Evolutionary conservation across 164 flowering plant genomes (phyloP).

Genomic region (Euptelea pleiosperma): DNA sequence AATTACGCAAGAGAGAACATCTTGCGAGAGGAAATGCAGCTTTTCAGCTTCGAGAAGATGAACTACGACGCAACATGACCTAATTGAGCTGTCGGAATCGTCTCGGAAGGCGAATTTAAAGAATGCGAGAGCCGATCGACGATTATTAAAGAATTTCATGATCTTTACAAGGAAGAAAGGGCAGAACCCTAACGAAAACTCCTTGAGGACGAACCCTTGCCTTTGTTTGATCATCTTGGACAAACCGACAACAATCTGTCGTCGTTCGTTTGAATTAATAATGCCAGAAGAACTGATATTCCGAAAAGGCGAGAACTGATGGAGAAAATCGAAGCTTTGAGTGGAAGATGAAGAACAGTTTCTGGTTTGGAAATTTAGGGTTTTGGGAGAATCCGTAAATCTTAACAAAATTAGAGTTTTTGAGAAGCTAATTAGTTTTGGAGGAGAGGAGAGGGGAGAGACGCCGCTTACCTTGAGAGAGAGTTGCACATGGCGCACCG

Average conservation of each 20-base stretch:
- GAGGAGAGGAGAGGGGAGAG: conserved; percentile 2
- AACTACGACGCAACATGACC: conserved; percentile 47
- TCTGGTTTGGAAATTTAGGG: conserved; percentile 15
- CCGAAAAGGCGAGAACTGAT: conserved; percentile 41
- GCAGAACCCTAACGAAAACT: conserved; percentile 35
- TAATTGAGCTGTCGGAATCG: conserved; percentile 29
- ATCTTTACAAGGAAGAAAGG: conserved; percentile 45
- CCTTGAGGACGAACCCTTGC: conserved; percentile 28
- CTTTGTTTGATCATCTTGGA: conserved; percentile 43
- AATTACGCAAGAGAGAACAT: conserved; percentile 54
- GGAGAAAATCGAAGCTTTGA: conserved; percentile 28
- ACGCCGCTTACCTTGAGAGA: conserved; percentile 18
- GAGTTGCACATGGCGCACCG: conserved; percentile 20
- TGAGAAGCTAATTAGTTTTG: neutral
- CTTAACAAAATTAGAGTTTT: conserved; percentile 8
- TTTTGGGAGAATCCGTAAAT: conserved; percentile 6
- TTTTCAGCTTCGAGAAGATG: conserved; percentile 46
- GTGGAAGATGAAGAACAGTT: conserved; percentile 14
- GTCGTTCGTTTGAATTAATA: conserved; percentile 52
- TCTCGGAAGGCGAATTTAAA: conserved; percentile 49
- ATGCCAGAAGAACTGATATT: neutral
- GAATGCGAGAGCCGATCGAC: conserved; percentile 51
- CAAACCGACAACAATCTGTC: conserved; percentile 36
- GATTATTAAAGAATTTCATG: conserved; percentile 39
- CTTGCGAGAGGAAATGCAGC: conserved; percentile 52